phyloP scores from a whole-genome alignment of 176 grass and related monocot species.

The Zoysia japonica region DNA sequence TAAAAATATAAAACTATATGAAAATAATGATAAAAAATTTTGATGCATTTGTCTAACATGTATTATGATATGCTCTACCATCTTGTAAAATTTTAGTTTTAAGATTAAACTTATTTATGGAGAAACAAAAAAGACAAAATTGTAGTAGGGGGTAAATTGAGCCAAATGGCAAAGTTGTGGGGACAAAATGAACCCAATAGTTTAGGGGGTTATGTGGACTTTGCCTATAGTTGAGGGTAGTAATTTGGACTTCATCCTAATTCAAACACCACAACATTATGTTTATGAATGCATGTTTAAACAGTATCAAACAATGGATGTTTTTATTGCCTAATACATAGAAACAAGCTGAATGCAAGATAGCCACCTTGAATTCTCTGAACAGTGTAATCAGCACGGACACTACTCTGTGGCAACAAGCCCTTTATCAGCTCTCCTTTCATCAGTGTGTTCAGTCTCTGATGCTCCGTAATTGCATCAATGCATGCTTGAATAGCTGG shows the following conservation, averaged over 20 bases:
- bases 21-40: too few relatives aligned
- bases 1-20: too few relatives aligned
- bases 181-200: too few relatives aligned
- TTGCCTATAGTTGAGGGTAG: too few relatives aligned
- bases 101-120: too few relatives aligned
- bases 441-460: conserved; percentile 90
- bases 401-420: conserved; percentile 73
- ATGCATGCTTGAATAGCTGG: conserved; percentile 82
- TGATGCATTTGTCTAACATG: too few relatives aligned
- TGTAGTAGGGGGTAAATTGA: too few relatives aligned
- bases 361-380: conserved; percentile 78
- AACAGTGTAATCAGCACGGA: conserved; percentile 89
- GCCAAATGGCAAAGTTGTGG: too few relatives aligned
- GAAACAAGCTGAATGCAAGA: background rate
- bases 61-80: too few relatives aligned
- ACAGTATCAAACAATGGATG: background rate
- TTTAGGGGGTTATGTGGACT: too few relatives aligned
- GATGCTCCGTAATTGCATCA: conserved; percentile 95
- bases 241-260: background rate
- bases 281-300: background rate
- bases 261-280: background rate
- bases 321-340: background rate
- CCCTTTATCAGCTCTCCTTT: conserved; percentile 98
- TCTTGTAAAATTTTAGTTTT: too few relatives aligned
- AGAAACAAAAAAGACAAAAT: too few relatives aligned